Conservation (phyloP, 2,329 filamentous ascomycete genomes). For the Stachybotrys elegans region DNA sequence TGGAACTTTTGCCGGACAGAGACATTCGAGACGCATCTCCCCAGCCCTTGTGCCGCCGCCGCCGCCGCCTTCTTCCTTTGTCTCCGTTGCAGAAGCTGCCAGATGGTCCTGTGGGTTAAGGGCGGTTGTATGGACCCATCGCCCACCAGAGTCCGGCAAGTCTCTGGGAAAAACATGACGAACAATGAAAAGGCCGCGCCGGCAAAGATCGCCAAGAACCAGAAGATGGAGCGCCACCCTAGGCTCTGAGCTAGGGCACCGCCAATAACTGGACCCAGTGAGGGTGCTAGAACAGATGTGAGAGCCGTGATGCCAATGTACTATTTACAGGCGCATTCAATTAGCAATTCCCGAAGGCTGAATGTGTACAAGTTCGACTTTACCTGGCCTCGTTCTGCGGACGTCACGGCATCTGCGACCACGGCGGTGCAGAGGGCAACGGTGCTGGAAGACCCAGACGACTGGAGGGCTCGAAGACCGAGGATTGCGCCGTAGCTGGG, state of each 20-base stretch:
- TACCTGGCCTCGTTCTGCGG: constrained; percentile 56
- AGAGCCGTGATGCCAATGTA: constrained; percentile 51
- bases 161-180: constrained; percentile 49
- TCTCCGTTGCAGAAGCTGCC: constrained; percentile 21
- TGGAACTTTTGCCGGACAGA: constrained; percentile 20
- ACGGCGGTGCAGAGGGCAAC: constrained; percentile 54
- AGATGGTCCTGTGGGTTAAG: constrained; percentile 27
- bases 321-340: too few relatives aligned
- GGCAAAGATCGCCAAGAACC: constrained; percentile 50
- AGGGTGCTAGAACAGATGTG: constrained; percentile 42
- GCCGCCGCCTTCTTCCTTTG: constrained; percentile 10
- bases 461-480: constrained; percentile 51
- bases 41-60: too few relatives aligned
- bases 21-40: background rate
- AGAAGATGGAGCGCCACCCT: constrained; percentile 58
- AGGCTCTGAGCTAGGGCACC: constrained; percentile 51
- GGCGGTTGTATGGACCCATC: constrained; percentile 45
- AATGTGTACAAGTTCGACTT: too few relatives aligned
- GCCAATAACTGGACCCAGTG: constrained; percentile 52
- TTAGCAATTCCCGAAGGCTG: too few relatives aligned
- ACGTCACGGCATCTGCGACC: constrained; percentile 58
- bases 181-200: constrained; percentile 36
- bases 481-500: constrained; percentile 45
- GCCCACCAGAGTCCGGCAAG: constrained; percentile 42
- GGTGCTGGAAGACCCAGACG: constrained; percentile 53